These are phyloP conservation scores for Camellia sinensis DNA, from an alignment of 148 eudicot genomes.

Conservation along the genomic window DNA sequence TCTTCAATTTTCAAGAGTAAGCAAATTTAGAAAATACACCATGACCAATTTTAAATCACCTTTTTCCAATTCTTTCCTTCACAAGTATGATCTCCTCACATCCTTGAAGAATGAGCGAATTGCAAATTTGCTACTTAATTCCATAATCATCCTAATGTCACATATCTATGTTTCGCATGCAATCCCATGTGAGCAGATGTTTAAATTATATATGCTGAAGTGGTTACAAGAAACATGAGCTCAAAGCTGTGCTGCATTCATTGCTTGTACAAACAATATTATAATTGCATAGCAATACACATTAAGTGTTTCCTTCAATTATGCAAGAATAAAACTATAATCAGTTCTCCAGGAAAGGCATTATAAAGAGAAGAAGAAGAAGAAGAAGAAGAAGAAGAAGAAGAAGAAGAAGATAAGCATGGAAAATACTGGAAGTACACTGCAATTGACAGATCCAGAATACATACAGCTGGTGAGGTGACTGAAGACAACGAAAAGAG, in stretches of 20 bases:
- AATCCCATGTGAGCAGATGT: not conserved
- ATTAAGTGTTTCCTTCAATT: not conserved
- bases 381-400: not conserved
- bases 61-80: too few species aligned
- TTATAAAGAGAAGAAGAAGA: not conserved
- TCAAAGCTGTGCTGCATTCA: not conserved
- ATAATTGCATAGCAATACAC: not conserved
- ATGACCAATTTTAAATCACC: too few species aligned
- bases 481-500: slow-evolving; percentile 87
- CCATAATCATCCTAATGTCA: not conserved
- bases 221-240: not conserved
- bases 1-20: too few species aligned
- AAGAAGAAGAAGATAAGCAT: not conserved
- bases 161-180: not conserved
- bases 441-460: slow-evolving; percentile 14
- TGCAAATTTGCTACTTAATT: not conserved
- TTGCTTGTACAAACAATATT: not conserved
- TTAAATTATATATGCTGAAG: not conserved
- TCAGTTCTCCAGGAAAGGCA: not conserved
- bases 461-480: slow-evolving; percentile 90
- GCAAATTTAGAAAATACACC: too few species aligned
- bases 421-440: not conserved
- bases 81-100: not conserved
- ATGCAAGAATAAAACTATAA: not conserved
- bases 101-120: not conserved